These are phyloP conservation scores for Fusarium sp. DNA, from an alignment of 2,329 filamentous ascomycete species.

Conservation along the genomic window DNA sequence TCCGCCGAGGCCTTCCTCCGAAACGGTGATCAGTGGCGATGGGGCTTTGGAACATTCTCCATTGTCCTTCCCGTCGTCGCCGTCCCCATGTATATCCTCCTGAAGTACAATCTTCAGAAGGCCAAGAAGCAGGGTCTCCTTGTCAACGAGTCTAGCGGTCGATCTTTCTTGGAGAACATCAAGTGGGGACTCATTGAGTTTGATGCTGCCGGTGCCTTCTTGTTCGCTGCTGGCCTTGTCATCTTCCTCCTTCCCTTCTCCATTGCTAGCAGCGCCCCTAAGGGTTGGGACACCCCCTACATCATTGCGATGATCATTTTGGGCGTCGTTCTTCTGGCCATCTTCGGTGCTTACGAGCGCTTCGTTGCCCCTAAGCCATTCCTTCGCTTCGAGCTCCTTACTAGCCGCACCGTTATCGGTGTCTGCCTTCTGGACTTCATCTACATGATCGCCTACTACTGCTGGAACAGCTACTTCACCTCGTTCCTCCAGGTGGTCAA, in stretches of 20 bases:
- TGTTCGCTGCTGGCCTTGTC: constrained; percentile 61
- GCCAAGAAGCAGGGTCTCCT: constrained; percentile 62
- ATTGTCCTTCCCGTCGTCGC: constrained; percentile 71
- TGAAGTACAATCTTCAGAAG: constrained; percentile 65
- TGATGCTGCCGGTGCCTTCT: constrained; percentile 57
- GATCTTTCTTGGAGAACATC: constrained; percentile 57
- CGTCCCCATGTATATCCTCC: constrained; percentile 65
- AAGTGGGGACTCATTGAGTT: constrained; percentile 36
- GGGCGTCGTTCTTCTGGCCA: constrained; percentile 61
- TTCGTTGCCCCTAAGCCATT: constrained; percentile 64
- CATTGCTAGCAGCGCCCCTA: constrained; percentile 51
- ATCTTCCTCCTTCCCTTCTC: constrained; percentile 70
- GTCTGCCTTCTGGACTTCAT: constrained; percentile 53
- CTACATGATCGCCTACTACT: constrained; percentile 56
- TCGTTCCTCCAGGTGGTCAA: constrained; percentile 64
- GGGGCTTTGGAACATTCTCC: constrained; percentile 68
- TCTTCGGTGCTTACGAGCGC: constrained; percentile 66
- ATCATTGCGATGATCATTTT: constrained; percentile 67
- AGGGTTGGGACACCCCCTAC: constrained; percentile 58
- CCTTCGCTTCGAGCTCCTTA: constrained; percentile 62
- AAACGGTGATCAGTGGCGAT: constrained; percentile 37
- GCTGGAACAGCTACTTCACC: constrained; percentile 59
- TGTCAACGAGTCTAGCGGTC: constrained; percentile 49
- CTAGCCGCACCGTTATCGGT: constrained; percentile 60
- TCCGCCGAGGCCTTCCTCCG: constrained; percentile 38